phyloP scores from a whole-genome alignment of 169 alveolate species.

The Prorocentrum cordatum region DNA sequence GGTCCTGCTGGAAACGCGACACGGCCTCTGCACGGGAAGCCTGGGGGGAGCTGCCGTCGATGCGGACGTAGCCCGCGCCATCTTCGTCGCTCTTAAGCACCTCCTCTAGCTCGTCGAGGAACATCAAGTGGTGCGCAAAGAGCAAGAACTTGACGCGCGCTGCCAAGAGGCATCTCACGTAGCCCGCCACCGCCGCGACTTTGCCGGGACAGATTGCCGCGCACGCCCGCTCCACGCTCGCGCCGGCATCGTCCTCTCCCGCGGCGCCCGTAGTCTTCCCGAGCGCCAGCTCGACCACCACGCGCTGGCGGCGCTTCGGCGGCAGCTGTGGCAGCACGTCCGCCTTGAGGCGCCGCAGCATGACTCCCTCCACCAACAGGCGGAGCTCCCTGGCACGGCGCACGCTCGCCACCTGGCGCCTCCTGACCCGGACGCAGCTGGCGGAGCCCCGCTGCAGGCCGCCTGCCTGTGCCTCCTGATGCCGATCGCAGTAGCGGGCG shows the following conservation, averaged over 20 bases:
- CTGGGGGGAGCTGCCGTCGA: conserved; percentile 89
- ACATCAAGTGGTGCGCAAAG: conserved; percentile 90
- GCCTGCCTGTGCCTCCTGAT: too few species aligned
- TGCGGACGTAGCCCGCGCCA: conserved; percentile 77
- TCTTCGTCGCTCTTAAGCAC: not conserved
- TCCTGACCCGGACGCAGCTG: too few species aligned
- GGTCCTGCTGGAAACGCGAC: conserved; percentile 81
- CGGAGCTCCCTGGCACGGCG: too few species aligned
- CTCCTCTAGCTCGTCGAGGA: conserved; percentile 85
- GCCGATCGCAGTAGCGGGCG: conserved; percentile 68
- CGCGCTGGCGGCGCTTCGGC: conserved; percentile 85
- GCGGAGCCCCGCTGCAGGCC: too few species aligned
- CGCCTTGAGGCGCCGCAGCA: conserved; percentile 91
- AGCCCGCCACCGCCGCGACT: not conserved
- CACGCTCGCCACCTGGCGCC: too few species aligned
- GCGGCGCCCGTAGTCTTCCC: conserved; percentile 75
- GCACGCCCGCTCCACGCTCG: conserved; percentile 84
- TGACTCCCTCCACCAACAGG: conserved; percentile 72
- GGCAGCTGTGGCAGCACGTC: conserved; percentile 89
- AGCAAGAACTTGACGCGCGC: conserved; percentile 81
- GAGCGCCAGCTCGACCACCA: conserved; percentile 81
- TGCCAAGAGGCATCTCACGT: not conserved
- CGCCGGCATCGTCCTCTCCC: conserved; percentile 82
- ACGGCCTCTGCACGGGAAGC: conserved; percentile 83
- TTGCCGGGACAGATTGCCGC: conserved; percentile 77